These are phyloP conservation scores for Rubia tinctorum DNA, from an alignment of 305 asterid species.

Conservation along the genomic window DNA sequence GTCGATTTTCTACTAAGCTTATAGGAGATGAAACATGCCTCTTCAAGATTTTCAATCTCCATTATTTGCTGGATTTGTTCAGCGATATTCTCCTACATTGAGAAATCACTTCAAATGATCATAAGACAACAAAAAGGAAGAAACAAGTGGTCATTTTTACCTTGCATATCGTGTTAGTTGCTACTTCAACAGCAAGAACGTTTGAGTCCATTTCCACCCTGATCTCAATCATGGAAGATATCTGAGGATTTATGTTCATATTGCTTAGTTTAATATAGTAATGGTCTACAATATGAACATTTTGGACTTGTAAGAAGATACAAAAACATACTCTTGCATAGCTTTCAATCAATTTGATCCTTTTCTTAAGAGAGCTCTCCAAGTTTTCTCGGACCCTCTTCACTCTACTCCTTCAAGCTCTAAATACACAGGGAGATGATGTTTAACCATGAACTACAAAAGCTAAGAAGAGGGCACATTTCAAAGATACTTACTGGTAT, in stretches of 20 bases:
- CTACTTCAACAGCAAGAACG: slow-evolving; percentile 93
- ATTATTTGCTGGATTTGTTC: slow-evolving; percentile 84
- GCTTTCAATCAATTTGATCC: slow-evolving; percentile 92
- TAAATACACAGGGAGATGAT: slow-evolving; percentile 23
- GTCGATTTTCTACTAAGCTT: not conserved
- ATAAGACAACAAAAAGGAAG: not conserved
- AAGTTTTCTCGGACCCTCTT: slow-evolving; percentile 77
- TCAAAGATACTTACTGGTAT: slow-evolving; percentile 47
- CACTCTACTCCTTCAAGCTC: slow-evolving; percentile 78
- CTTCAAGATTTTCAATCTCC: slow-evolving; percentile 97
- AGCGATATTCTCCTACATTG: slow-evolving; percentile 75
- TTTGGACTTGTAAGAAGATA: not conserved
- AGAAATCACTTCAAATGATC: slow-evolving; percentile 13
- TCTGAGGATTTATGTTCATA: slow-evolving; percentile 42
- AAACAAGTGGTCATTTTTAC: not conserved
- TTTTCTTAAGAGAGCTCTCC: slow-evolving; percentile 69
- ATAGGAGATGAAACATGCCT: slow-evolving; percentile 38
- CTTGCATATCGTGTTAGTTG: too few relatives aligned
- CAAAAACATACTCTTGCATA: slow-evolving; percentile 73
- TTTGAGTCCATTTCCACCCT: slow-evolving; percentile 93
- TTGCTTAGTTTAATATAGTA: not conserved
- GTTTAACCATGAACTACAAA: slow-evolving; percentile 10
- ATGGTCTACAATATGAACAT: not conserved
- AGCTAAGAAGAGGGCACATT: not conserved
- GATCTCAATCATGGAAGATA: slow-evolving; percentile 93